Percentiles rank a stretch among this genome's conserved stretches.
phyloP scores from a whole-genome alignment of 352 stramenopile genomes.

The Globisporangium yorkense region DNA sequence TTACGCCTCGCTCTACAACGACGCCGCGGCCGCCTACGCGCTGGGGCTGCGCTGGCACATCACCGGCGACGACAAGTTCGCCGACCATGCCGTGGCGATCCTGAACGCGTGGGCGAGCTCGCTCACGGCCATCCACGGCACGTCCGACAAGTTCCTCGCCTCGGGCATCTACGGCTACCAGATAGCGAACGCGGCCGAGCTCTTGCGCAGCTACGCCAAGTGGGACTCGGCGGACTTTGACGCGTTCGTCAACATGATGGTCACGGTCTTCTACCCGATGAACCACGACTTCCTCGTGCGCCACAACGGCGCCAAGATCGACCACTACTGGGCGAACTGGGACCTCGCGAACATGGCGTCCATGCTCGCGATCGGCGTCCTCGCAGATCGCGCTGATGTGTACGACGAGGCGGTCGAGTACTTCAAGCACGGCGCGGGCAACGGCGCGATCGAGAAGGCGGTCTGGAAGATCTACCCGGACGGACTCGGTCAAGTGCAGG shows the following conservation, averaged over 20 bases:
- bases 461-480: slow-evolving; percentile 14
- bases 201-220: slow-evolving; percentile 11
- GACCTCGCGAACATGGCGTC: slow-evolving; percentile 19
- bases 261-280: slow-evolving; percentile 18
- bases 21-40: slow-evolving; percentile 14
- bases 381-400: slow-evolving; percentile 12
- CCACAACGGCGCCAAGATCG: slow-evolving; percentile 20
- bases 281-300: slow-evolving; percentile 17
- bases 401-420: slow-evolving; percentile 16
- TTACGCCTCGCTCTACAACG: slow-evolving; percentile 13
- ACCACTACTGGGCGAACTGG: slow-evolving; percentile 22
- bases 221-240: slow-evolving; percentile 7
- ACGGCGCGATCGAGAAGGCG: slow-evolving; percentile 14
- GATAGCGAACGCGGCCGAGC: slow-evolving; percentile 17
- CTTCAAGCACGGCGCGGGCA: slow-evolving; percentile 14
- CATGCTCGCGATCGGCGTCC: slow-evolving; percentile 17
- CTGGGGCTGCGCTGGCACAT: slow-evolving; percentile 16
- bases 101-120: slow-evolving; percentile 15
- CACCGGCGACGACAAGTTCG: slow-evolving; percentile 9
- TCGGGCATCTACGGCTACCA: slow-evolving; percentile 19
- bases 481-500: slow-evolving; percentile 14
- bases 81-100: slow-evolving; percentile 9
- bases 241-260: slow-evolving; percentile 13
- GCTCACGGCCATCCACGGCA: slow-evolving; percentile 9
- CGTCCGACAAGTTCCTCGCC: slow-evolving; percentile 15